Conservation (phyloP, 1,139 yeast genomes). For the Hyphopichia wangnamkhiaoensis region DNA sequence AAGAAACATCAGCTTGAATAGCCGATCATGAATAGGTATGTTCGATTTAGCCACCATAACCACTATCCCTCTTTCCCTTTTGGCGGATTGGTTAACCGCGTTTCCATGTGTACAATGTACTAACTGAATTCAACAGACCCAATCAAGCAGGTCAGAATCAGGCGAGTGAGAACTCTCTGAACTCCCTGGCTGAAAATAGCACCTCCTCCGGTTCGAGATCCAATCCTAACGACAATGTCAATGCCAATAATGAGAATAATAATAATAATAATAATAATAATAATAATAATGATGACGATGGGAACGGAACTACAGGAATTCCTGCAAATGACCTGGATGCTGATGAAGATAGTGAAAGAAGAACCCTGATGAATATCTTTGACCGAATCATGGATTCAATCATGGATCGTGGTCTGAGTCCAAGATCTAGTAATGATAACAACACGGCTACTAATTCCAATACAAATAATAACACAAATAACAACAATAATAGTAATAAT, state of each 20-base stretch:
- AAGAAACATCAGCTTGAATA: too few relatives aligned
- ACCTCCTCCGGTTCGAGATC: too few relatives aligned
- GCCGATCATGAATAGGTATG: too few relatives aligned
- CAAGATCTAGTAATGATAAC: not conserved
- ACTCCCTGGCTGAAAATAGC: too few relatives aligned
- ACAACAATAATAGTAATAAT: not conserved
- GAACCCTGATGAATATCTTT: slow-evolving; percentile 4
- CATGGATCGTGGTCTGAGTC: not conserved
- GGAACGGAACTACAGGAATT: not conserved
- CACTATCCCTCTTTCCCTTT: too few relatives aligned
- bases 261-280: too few relatives aligned
- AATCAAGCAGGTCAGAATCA: not conserved
- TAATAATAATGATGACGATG: slow-evolving; percentile 1
- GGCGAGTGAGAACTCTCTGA: not conserved
- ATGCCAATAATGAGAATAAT: too few relatives aligned
- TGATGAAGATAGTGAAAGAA: too few relatives aligned
- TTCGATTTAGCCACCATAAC: too few relatives aligned
- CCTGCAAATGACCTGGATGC: slow-evolving; percentile 1
- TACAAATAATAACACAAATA: not conserved
- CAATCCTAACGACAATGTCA: too few relatives aligned
- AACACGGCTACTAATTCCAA: not conserved
- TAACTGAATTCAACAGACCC: not conserved
- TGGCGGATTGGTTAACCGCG: too few relatives aligned
- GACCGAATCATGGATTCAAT: slow-evolving; percentile 9
- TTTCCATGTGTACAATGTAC: too few relatives aligned